Base-by-base conservation (phyloP, 2,329 filamentous ascomycete species). In the Nothomitra cinnamomea region DNA sequence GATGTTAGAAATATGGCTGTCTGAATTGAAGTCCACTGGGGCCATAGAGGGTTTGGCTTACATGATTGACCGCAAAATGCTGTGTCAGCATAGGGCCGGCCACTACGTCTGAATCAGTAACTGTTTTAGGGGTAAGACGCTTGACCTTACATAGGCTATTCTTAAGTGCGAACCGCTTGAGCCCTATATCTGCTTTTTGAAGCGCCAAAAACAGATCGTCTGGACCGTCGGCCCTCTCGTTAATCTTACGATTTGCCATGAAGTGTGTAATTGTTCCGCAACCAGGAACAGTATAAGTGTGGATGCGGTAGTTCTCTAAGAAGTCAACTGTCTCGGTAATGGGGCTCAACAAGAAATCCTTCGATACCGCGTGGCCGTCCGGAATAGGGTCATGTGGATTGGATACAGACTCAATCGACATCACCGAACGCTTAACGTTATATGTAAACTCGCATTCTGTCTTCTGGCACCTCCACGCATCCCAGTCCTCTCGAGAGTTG, bases 381-480 rank as follows among this genome's bases (percentile, higher is more conserved):
- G 53, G 3, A 60, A 49, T 35, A 17, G 45, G 45, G 19, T 49
- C 45, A 51, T 66, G 63, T 0, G 65, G 62, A 22, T 71, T 49
- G 10, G 45, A 49, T 35, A 49, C 17, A 3, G 45, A 24, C 19
- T 49, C 21, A 3, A 28, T 2, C 15, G 58, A 69, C 57, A 1
- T 58, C 56, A 38, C 73, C 65, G 10, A 60, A 19, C 45, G 45
- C n/a, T 49, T 49, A 28, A 49, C 25, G 19, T 35, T 49, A 17
- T 49, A 49, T 35, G 24, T 61, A 50, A 73, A 83, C 1, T 61
- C 62, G 58, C 80, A 85, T 1, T 58, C 59, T 0, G 58, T 57
- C 13, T 71, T 76, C 43, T 72, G 68, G 56, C 83, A 88, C 24
- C 67, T 64, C 82, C 81, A 86, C 1, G 73, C 71, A 3, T 65